Evolutionary conservation across 1,284 basidiomycete genomes (phyloP).

Genomic region (Wolfiporia cocos): DNA sequence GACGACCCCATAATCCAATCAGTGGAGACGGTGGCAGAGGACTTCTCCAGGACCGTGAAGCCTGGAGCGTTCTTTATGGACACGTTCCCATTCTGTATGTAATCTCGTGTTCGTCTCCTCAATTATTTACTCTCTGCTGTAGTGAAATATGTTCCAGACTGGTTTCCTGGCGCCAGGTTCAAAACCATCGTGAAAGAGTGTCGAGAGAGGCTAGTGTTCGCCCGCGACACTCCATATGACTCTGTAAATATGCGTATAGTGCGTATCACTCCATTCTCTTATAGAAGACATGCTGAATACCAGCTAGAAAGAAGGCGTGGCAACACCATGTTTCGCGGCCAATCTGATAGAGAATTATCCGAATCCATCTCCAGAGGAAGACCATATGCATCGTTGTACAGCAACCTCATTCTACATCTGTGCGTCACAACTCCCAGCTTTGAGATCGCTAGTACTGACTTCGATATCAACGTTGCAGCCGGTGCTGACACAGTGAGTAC

Average conservation of each 20-base stretch:
- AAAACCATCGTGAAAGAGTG: slow-evolving; percentile 7
- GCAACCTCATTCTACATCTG: not conserved
- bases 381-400: not conserved
- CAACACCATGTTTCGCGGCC: not conserved
- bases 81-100: slow-evolving; percentile 5
- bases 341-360: not conserved
- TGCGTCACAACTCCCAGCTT: not conserved
- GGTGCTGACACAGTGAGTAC: slow-evolving; percentile 4
- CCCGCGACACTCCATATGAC: slow-evolving; percentile 4
- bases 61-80: slow-evolving; percentile 20
- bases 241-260: too few relatives aligned
- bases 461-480: not conserved
- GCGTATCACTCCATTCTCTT: too few relatives aligned
- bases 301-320: not conserved
- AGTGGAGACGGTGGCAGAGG: not conserved
- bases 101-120: not conserved
- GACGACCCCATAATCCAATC: slow-evolving; percentile 1
- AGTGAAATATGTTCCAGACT: slow-evolving; percentile 9
- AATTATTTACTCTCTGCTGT: not conserved
- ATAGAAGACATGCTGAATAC: too few relatives aligned
- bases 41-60: not conserved
- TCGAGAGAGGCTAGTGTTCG: not conserved
- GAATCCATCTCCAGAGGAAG: slow-evolving; percentile 1
- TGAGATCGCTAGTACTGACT: too few relatives aligned
- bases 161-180: slow-evolving; percentile 9